phyloP scores from a whole-genome alignment of 1,139 yeast species.

The Pichia sp. region DNA sequence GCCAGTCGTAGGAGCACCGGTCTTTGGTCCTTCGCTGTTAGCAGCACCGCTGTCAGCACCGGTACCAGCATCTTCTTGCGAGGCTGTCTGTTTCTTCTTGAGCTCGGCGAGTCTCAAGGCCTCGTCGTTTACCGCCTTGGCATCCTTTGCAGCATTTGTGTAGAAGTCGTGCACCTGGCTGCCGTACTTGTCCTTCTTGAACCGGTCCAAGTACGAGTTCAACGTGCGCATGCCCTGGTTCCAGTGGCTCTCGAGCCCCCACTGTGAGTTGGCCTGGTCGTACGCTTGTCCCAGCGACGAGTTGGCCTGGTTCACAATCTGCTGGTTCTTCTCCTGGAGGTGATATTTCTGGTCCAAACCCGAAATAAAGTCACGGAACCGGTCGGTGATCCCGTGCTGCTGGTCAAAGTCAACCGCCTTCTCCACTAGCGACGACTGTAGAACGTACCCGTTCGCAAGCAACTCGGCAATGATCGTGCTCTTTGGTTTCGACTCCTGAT shows the following conservation, averaged over 20 bases:
- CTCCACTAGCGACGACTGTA: conserved; percentile 59
- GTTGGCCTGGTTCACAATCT: conserved; percentile 26
- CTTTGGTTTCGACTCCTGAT: conserved; percentile 77
- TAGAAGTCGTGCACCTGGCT: conserved; percentile 50
- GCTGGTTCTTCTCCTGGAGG: conserved; percentile 47
- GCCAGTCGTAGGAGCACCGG: background rate
- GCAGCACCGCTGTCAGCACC: background rate
- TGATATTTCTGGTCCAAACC: conserved; percentile 58
- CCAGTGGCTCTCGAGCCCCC: conserved; percentile 36
- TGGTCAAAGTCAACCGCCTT: conserved; percentile 60
- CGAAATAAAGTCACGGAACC: conserved; percentile 52
- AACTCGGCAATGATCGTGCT: conserved; percentile 72
- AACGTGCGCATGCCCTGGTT: conserved; percentile 36
- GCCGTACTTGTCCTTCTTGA: conserved; percentile 41
- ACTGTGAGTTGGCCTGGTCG: conserved; percentile 36
- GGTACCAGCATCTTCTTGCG: background rate
- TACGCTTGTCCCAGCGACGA: conserved; percentile 9
- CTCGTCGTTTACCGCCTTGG: conserved; percentile 62
- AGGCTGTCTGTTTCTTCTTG: conserved; percentile 34
- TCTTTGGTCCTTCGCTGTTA: too few relatives aligned
- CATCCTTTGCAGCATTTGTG: conserved; percentile 51
- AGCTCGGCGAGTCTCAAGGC: conserved; percentile 66
- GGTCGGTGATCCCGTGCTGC: conserved; percentile 55
- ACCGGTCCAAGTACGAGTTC: conserved; percentile 45
- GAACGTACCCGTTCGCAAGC: conserved; percentile 63